Percentiles rank a stretch among this genome's conserved stretches.
Evolutionary conservation across 2,329 filamentous ascomycete genomes (phyloP).

Genomic region (Cladosporium cucumerinum): DNA sequence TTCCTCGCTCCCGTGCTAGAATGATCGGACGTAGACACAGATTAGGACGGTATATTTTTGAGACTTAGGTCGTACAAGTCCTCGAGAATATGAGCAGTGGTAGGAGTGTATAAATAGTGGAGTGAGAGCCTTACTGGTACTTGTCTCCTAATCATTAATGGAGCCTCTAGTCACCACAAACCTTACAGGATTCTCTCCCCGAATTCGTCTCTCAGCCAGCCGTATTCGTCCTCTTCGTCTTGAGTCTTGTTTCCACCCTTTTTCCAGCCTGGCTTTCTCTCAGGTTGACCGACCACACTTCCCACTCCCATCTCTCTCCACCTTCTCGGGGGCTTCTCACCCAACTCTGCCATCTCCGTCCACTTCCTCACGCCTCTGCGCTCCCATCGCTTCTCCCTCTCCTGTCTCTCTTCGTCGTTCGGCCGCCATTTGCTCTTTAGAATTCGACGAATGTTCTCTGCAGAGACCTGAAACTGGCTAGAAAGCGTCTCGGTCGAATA

Average conservation of each 20-base stretch:
- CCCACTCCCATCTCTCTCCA: slow-evolving; percentile 40
- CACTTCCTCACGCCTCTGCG: slow-evolving; percentile 49
- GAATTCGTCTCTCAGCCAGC: slow-evolving; percentile 27
- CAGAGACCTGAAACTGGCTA: slow-evolving; percentile 76
- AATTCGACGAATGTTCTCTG: slow-evolving; percentile 84
- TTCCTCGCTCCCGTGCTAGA: background rate
- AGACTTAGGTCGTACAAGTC: background rate
- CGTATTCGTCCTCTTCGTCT: background rate
- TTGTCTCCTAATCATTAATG: background rate
- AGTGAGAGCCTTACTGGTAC: background rate
- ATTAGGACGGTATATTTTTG: background rate
- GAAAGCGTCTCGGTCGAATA: slow-evolving; percentile 75
- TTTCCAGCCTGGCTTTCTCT: slow-evolving; percentile 10
- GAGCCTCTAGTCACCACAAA: background rate
- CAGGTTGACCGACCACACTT: slow-evolving; percentile 15
- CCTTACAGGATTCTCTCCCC: slow-evolving; percentile 21
- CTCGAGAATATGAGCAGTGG: background rate
- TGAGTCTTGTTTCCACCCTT: background rate
- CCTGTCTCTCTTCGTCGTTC: slow-evolving; percentile 44
- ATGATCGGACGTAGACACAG: background rate
- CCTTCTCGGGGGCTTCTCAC: slow-evolving; percentile 55
- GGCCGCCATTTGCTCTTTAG: slow-evolving; percentile 75
- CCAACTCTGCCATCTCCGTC: slow-evolving; percentile 46
- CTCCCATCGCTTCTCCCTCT: slow-evolving; percentile 45
- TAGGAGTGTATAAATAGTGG: background rate